Evolutionary conservation across 1,284 basidiomycete species (phyloP).

Genomic region (Papiliotrema terrestris): DNA sequence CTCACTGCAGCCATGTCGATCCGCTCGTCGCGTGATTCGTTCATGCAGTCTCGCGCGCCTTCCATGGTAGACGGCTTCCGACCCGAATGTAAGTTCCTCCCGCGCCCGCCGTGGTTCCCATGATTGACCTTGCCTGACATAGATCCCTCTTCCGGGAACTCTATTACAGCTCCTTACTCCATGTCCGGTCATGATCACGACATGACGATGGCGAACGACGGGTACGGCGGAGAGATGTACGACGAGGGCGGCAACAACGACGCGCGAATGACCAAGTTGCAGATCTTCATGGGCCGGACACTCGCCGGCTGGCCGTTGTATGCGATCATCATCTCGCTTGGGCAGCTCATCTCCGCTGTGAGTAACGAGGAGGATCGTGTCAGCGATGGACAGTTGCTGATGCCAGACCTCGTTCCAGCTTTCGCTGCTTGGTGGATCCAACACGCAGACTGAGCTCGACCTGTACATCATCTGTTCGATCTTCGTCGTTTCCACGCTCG

Average conservation of each 20-base stretch:
- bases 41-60: slow-evolving; percentile 47
- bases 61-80: slow-evolving; percentile 67
- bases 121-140: not conserved
- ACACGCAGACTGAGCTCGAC: slow-evolving; percentile 72
- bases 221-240: slow-evolving; percentile 59
- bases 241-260: slow-evolving; percentile 51
- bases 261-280: slow-evolving; percentile 69
- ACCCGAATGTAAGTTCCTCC: slow-evolving; percentile 61
- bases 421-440: slow-evolving; percentile 77
- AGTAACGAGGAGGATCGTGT: slow-evolving; percentile 9
- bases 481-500: slow-evolving; percentile 75
- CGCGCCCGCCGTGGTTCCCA: not conserved
- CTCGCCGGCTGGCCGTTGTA: slow-evolving; percentile 83
- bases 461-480: slow-evolving; percentile 84
- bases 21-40: slow-evolving; percentile 70
- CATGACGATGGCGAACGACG: slow-evolving; percentile 43
- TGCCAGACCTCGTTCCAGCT: slow-evolving; percentile 83
- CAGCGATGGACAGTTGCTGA: not conserved
- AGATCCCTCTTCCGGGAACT: slow-evolving; percentile 20
- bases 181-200: slow-evolving; percentile 46
- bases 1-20: slow-evolving; percentile 38
- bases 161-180: slow-evolving; percentile 55
- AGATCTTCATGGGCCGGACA: slow-evolving; percentile 73
- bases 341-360: slow-evolving; percentile 59
- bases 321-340: slow-evolving; percentile 77